Percentiles rank a stretch among this genome's conserved stretches.
Evolutionary conservation across 495 filamentous ascomycete species (phyloP).

Genomic region (Hypoxylon fragiforme): DNA sequence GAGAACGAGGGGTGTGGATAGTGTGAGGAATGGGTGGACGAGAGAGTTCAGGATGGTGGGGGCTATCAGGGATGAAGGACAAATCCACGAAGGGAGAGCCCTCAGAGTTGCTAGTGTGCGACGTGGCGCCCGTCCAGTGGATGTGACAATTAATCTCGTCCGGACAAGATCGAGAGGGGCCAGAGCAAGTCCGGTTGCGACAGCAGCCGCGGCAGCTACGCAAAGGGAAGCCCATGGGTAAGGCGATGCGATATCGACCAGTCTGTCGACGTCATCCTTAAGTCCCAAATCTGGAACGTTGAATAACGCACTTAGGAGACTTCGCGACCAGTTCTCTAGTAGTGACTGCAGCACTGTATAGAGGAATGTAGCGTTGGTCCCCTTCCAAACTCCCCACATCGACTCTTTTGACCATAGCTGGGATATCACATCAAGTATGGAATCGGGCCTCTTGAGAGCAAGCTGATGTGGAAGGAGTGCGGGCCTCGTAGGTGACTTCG

Average conservation of each 20-base stretch:
- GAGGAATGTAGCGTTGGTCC: slow-evolving; percentile 85
- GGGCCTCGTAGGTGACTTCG: slow-evolving; percentile 31
- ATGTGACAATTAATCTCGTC: slow-evolving; percentile 84
- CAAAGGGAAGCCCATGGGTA: slow-evolving; percentile 73
- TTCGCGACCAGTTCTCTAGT: slow-evolving; percentile 82
- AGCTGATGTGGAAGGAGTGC: slow-evolving; percentile 62
- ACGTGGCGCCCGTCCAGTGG: slow-evolving; percentile 69
- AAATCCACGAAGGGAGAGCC: slow-evolving; percentile 73
- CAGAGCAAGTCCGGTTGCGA: slow-evolving; percentile 75
- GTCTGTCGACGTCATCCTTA: slow-evolving; percentile 52
- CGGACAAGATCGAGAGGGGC: slow-evolving; percentile 87
- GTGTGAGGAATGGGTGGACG: slow-evolving; percentile 76
- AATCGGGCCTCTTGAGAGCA: slow-evolving; percentile 66
- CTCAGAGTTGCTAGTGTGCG: slow-evolving; percentile 75
- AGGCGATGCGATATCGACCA: slow-evolving; percentile 65
- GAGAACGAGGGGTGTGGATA: slow-evolving; percentile 79
- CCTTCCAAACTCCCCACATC: slow-evolving; percentile 92
- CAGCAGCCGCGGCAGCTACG: slow-evolving; percentile 81
- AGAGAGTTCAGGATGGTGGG: slow-evolving; percentile 86
- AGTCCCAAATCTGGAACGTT: slow-evolving; percentile 80
- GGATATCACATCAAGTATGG: slow-evolving; percentile 75
- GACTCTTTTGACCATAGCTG: slow-evolving; percentile 89
- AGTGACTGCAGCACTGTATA: slow-evolving; percentile 84
- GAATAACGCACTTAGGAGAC: slow-evolving; percentile 77
- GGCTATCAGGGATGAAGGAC: slow-evolving; percentile 69